Base-by-base conservation (phyloP, 2,329 filamentous ascomycete species). In the Alternaria hordeiaustralica region DNA sequence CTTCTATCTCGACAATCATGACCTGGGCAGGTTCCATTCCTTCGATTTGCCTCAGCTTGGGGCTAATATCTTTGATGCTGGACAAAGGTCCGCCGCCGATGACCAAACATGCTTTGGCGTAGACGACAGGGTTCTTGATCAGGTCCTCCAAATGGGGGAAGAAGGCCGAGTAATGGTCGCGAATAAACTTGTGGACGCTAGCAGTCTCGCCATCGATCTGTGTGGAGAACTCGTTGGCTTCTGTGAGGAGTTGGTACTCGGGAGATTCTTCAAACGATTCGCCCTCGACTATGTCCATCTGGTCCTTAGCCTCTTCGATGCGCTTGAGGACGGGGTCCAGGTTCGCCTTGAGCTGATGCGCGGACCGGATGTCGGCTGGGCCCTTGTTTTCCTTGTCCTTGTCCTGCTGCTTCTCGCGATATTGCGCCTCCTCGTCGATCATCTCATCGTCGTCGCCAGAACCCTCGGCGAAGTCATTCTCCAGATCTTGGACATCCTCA, bases 1-100 rank as follows among this genome's bases (percentile, higher is more conserved):
- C 95, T 82, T 98, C 96, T 11, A 98, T 91, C 1, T 93, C 95
- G 55, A 99, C 94, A 65, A 96, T 93, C 94, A 99, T 97, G 73
- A 98, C 84, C 0, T 93, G 92, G 1, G 96, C 93, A 0, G 93
- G 93, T 77, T 97, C 93, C 13, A 99, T 84, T 10, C 56, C 60
- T n/a, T 58, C 55, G 1, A 98, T 90, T 2, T 90, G 88, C 75
- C 91, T 91, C 43, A 99, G 86, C 4, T 91, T 92, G 15, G 88
- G 87, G 63, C 94, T 90, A 50, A 97, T 86, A 3, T 86, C 84
- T 79, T 94, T 95, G 82, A 98, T 95, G 72, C 90, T 92, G 74
- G 96, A 91, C 84, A 98, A 88, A 13, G 96, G 94, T 0, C 93
- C 93, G 82, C 98, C 98, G 71, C 93, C 92, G 66, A 99, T 87